Conservation (phyloP, 2,329 filamentous ascomycete species). For the Calycina herbarum region DNA sequence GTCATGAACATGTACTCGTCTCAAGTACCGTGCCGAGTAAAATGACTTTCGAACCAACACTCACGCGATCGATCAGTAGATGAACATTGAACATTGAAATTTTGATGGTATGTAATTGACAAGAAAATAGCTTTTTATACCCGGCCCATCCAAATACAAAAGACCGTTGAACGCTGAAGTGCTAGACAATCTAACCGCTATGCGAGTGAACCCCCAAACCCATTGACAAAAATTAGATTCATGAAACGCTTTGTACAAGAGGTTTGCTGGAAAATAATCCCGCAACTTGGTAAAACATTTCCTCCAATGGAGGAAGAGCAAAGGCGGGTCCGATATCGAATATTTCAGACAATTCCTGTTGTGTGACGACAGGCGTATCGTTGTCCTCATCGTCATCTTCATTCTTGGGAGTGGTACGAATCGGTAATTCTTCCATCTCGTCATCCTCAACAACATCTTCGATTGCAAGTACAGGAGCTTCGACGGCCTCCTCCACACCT, state of each 20-base stretch:
- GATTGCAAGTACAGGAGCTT: constrained; percentile 23
- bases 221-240: constrained; percentile 10
- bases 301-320: constrained; percentile 69
- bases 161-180: constrained; percentile 18
- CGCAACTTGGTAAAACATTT: constrained; percentile 74
- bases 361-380: constrained; percentile 61
- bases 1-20: no score
- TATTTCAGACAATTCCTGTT: constrained; percentile 67
- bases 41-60: no score
- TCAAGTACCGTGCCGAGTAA: no score
- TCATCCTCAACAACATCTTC: constrained; percentile 37
- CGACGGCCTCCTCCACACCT: constrained; percentile 32
- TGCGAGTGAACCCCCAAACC: constrained; percentile 14
- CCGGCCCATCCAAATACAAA: not conserved
- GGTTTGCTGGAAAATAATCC: constrained; percentile 62
- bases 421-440: constrained; percentile 29
- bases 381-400: constrained; percentile 52
- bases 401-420: constrained; percentile 39
- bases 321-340: constrained; percentile 70
- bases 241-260: constrained; percentile 30
- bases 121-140: not conserved
- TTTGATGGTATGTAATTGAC: not conserved
- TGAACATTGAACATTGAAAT: not conserved
- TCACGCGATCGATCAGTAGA: not conserved
- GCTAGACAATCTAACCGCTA: constrained; percentile 19